Conservation (phyloP, 371 early-diverging fungal species). For the Smittium culicis region DNA sequence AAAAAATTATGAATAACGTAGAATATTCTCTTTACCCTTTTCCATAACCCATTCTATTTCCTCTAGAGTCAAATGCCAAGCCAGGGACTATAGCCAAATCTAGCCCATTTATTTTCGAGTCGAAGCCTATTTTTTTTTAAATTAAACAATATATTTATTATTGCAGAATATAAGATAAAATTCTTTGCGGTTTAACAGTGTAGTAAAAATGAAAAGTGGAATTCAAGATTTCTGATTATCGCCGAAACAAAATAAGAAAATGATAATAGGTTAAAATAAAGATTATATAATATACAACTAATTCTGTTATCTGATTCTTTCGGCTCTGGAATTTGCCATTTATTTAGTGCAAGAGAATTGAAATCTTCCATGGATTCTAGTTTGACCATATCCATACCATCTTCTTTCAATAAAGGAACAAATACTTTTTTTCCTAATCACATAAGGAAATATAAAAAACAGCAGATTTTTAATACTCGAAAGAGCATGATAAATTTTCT, state of each 20-base stretch:
- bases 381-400: slow-evolving; percentile 38
- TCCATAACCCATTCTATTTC: slow-evolving; percentile 41
- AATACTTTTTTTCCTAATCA: slow-evolving; percentile 19
- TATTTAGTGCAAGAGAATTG: slow-evolving; percentile 25
- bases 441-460: neutral
- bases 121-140: slow-evolving; percentile 15
- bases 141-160: too few relatives aligned
- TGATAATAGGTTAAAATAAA: neutral
- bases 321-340: slow-evolving; percentile 44
- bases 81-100: slow-evolving; percentile 33
- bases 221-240: too few relatives aligned
- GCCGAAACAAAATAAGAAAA: too few relatives aligned
- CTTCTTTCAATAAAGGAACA: slow-evolving; percentile 29
- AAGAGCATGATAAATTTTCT: neutral
- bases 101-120: slow-evolving; percentile 8
- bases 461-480: neutral
- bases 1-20: neutral
- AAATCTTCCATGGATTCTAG: slow-evolving; percentile 23
- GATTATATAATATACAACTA: slow-evolving; percentile 14
- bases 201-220: too few relatives aligned
- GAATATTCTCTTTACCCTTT: slow-evolving; percentile 24
- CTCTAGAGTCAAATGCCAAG: slow-evolving; percentile 36
- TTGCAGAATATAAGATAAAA: too few relatives aligned
- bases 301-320: neutral
- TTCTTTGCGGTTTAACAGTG: too few relatives aligned